Percentiles rank a stretch among this genome's conserved stretches.
phyloP scores from a whole-genome alignment of 2,329 filamentous ascomycete species.

The Cordyceps sp. region DNA sequence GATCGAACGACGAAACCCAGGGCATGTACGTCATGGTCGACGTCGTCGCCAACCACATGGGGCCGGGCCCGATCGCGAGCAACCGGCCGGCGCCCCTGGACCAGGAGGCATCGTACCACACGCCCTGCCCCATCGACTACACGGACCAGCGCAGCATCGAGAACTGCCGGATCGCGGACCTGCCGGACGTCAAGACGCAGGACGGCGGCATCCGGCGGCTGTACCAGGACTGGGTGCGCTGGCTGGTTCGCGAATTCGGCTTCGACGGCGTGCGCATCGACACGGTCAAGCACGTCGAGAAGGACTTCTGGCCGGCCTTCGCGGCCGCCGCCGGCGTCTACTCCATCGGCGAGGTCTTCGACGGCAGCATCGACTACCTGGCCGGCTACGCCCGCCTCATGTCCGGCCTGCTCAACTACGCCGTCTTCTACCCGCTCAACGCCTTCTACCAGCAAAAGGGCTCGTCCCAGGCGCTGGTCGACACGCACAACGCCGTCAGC shows the following conservation, averaged over 20 bases:
- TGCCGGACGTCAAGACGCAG: conserved; percentile 46
- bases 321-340: conserved; percentile 37
- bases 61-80: conserved; percentile 30
- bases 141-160: conserved; percentile 27
- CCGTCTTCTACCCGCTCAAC: conserved; percentile 27
- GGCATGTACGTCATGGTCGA: conserved; percentile 42
- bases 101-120: conserved; percentile 40
- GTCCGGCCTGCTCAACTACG: conserved; percentile 45
- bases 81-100: conserved; percentile 28
- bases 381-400: conserved; percentile 35
- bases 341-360: conserved; percentile 41
- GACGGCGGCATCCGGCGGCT: conserved; percentile 27
- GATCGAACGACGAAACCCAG: too few relatives aligned
- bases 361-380: conserved; percentile 33
- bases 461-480: conserved; percentile 20
- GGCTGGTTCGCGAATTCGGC: conserved; percentile 40
- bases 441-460: conserved; percentile 20
- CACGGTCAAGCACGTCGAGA: conserved; percentile 44
- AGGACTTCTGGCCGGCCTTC: conserved; percentile 40
- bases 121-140: conserved; percentile 41
- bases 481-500: conserved; percentile 19
- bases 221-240: conserved; percentile 41
- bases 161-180: conserved; percentile 36
- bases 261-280: conserved; percentile 47
- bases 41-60: conserved; percentile 42